phyloP scores from a whole-genome alignment of 2,329 filamentous ascomycete genomes.

The Cladosporium sp. region DNA sequence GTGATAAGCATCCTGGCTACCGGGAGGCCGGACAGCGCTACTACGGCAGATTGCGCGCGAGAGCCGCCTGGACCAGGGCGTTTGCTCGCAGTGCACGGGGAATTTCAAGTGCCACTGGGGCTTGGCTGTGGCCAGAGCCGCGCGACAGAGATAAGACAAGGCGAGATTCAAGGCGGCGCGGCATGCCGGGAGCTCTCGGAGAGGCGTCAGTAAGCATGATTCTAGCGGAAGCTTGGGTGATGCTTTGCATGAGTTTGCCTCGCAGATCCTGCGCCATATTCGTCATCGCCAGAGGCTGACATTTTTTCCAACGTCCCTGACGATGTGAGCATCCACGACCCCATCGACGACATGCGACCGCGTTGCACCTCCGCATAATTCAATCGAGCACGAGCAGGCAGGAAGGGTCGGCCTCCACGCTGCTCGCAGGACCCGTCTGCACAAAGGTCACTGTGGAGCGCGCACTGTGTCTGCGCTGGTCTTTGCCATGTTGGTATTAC shows the following conservation, averaged over 20 bases:
- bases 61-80: too few relatives aligned
- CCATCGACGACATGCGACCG: neutral
- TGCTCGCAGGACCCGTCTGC: conserved; percentile 1
- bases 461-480: conserved; percentile 6
- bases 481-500: conserved; percentile 5
- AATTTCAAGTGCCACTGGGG: neutral
- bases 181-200: neutral
- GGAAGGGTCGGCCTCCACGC: conserved; percentile 1
- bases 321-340: neutral
- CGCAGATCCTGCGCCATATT: conserved; percentile 9
- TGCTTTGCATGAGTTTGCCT: neutral
- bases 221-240: conserved; percentile 6
- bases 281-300: neutral
- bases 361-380: neutral
- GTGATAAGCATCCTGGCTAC: neutral
- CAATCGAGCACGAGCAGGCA: neutral
- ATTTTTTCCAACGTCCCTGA: neutral
- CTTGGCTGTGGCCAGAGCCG: conserved; percentile 8
- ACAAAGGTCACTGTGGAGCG: neutral
- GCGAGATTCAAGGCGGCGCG: conserved; percentile 5
- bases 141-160: conserved; percentile 2
- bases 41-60: conserved; percentile 2
- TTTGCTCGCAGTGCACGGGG: neutral
- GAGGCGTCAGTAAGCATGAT: conserved; percentile 1
- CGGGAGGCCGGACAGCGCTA: neutral